These are phyloP conservation scores for Oxytropis ochrocephala DNA, from an alignment of 306 rosid species.

Conservation along the genomic window DNA sequence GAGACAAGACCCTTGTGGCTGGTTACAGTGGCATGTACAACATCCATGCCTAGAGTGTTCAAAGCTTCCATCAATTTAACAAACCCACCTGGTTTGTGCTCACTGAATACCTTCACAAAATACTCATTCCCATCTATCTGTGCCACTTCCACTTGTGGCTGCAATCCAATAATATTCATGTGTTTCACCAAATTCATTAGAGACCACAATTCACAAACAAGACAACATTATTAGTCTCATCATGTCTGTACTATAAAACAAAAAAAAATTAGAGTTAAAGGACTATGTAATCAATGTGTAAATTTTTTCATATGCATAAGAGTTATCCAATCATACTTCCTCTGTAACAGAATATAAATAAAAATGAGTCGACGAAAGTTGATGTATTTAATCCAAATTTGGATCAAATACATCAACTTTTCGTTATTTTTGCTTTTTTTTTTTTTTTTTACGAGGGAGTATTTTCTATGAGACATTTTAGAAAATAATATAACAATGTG, in stretches of 20 bases:
- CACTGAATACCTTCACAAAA: slow-evolving; percentile 74
- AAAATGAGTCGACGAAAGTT: too few species aligned
- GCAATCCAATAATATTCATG: slow-evolving; percentile 19
- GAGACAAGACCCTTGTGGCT: slow-evolving; percentile 77
- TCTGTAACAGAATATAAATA: too few species aligned
- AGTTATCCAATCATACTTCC: too few species aligned
- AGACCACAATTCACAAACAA: neutral
- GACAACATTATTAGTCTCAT: neutral
- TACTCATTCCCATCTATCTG: slow-evolving; percentile 72
- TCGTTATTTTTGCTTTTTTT: too few species aligned
- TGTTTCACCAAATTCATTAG: neutral
- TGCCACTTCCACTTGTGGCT: slow-evolving; percentile 94
- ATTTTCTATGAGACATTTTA: too few species aligned
- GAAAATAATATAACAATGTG: too few species aligned
- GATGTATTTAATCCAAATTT: too few species aligned
- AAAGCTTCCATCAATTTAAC: slow-evolving; percentile 80
- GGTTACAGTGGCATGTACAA: slow-evolving; percentile 74
- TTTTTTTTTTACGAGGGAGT: too few species aligned
- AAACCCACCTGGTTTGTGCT: slow-evolving; percentile 80
- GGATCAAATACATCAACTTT: too few species aligned
- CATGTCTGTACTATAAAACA: neutral
- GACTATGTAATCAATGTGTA: too few species aligned
- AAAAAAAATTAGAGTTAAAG: neutral
- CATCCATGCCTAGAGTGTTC: slow-evolving; percentile 63
- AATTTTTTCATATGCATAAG: too few species aligned